Evolutionary conservation across 73 alveolate species (phyloP).

Genomic region (Effrenium voratum): DNA sequence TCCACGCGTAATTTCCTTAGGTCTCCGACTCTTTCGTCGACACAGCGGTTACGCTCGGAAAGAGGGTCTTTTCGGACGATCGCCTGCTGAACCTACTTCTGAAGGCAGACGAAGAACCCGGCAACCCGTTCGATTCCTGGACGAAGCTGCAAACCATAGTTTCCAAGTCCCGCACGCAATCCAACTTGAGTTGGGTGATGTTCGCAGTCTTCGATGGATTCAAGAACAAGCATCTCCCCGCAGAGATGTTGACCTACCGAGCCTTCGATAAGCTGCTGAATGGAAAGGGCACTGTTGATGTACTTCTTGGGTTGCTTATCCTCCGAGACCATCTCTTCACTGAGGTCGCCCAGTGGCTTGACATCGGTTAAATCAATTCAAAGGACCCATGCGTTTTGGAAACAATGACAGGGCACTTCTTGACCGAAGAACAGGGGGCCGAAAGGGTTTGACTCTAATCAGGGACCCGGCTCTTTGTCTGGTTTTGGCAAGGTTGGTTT

Average conservation of each 20-base stretch:
- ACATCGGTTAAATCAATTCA: no score
- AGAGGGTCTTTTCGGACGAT: background rate
- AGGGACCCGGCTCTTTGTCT: no score
- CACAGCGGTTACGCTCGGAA: background rate
- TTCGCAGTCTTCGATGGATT: background rate
- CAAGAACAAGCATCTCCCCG: background rate
- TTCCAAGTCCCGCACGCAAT: background rate
- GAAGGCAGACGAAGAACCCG: background rate
- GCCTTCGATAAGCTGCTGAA: background rate
- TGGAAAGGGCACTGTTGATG: background rate
- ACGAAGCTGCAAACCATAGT: background rate
- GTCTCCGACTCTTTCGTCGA: background rate
- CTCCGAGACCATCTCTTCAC: background rate
- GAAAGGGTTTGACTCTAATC: no score
- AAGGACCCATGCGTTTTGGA: no score
- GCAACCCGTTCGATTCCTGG: background rate
- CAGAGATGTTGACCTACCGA: background rate
- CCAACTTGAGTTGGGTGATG: background rate
- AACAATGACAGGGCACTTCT: no score
- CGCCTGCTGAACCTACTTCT: background rate
- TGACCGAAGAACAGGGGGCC: no score
- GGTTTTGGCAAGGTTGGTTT: no score
- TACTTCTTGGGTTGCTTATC: background rate
- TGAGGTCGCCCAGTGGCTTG: background rate
- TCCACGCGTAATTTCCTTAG: background rate